Evolutionary conservation across 2,329 filamentous ascomycete genomes (phyloP).

Genomic region (Epichloe baconii): DNA sequence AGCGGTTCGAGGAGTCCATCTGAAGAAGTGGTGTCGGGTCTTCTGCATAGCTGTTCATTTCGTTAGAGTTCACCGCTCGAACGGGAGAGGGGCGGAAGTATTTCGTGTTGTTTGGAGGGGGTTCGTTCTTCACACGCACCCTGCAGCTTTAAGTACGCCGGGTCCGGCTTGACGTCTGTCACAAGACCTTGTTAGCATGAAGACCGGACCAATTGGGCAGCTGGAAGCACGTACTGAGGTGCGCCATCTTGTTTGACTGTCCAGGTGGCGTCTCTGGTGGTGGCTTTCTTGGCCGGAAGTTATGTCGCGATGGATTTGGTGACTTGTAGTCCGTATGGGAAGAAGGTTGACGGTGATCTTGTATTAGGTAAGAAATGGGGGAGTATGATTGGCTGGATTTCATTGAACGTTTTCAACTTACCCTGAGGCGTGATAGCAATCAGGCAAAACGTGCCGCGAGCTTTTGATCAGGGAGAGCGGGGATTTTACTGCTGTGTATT

Average conservation of each 20-base stretch:
- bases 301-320: conserved; percentile 9
- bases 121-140: conserved; percentile 17
- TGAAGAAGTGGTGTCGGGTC: conserved; percentile 88
- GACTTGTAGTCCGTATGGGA: neutral
- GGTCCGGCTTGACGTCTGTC: conserved; percentile 28
- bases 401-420: neutral
- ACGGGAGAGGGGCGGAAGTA: neutral
- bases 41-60: conserved; percentile 55
- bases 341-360: neutral
- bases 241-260: conserved; percentile 23
- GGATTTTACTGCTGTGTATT: too few species aligned
- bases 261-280: conserved; percentile 13
- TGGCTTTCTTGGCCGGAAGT: conserved; percentile 8
- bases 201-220: neutral
- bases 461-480: too few species aligned
- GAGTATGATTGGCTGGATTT: neutral
- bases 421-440: neutral
- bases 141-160: conserved; percentile 28
- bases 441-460: too few species aligned
- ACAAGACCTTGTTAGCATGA: conserved; percentile 14
- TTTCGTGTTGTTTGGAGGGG: neutral
- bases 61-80: conserved; percentile 11
- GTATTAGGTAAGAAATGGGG: conserved; percentile 5
- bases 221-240: conserved; percentile 20
- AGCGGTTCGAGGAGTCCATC: conserved; percentile 78